These are phyloP conservation scores for Vicia villosa DNA, from an alignment of 306 rosid species.

Conservation along the genomic window DNA sequence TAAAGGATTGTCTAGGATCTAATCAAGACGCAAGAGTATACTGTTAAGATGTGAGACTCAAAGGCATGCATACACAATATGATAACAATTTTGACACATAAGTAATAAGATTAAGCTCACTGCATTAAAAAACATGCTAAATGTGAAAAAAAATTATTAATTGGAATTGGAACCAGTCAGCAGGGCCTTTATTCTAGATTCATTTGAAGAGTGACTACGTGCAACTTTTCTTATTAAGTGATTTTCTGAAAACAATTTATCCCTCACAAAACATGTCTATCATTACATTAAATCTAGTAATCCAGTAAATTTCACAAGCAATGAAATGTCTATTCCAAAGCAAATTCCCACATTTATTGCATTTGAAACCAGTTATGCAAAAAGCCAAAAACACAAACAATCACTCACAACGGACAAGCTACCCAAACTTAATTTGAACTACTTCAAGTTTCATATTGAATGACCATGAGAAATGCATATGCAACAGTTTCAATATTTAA, in stretches of 20 bases:
- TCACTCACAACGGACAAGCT: neutral
- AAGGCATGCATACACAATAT: constrained; percentile 15
- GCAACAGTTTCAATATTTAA: neutral
- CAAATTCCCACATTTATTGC: neutral
- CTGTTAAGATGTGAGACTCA: neutral
- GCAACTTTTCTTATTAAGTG: neutral
- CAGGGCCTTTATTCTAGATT: neutral
- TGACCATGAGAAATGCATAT: neutral
- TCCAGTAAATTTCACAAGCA: neutral
- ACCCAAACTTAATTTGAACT: neutral
- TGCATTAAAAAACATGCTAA: neutral
- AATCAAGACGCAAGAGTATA: constrained; percentile 8
- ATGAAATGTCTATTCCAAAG: neutral
- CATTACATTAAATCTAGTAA: neutral
- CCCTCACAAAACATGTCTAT: neutral
- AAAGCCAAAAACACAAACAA: neutral
- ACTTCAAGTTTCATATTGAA: neutral
- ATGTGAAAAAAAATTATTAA: neutral
- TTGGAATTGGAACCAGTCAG: neutral
- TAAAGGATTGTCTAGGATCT: constrained; percentile 14
- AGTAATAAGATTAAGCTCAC: neutral
- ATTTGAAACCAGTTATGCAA: neutral
- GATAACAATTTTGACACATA: constrained; percentile 18
- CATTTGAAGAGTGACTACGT: neutral
- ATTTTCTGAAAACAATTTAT: neutral